Base-by-base conservation (phyloP, 1,139 yeast genomes). In the Kodamaea sp. region DNA sequence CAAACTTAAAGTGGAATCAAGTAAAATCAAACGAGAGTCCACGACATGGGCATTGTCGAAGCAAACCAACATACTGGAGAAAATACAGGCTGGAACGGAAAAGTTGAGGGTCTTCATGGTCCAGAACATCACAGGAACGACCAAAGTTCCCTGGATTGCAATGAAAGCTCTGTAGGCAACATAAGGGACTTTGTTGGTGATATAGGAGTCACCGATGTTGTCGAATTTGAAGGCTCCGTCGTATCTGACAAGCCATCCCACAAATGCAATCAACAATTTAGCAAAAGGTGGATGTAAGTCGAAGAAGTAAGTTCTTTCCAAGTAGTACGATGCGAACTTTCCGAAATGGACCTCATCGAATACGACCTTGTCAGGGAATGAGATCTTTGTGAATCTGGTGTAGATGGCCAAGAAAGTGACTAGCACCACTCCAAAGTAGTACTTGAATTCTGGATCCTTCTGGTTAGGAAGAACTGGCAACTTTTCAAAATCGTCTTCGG, bases 281-380 rank as follows among this genome's bases (percentile, higher is more conserved):
- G 97, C 98, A 63, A 94, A 84, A 13, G 98, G 99, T 24, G 99
- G 99, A 61, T 94, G 99, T 40, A 94, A 78, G 61, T 94, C 99
- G 58, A 94, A 92, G 60, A 88, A 94, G 61, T 86, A 87, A 0
- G 92, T 81, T 40, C 94, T 69, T 56, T 86, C 83, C 42, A 87
- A 63, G 58, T 87, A 87, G 56, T 86, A 88, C 12, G 95, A 82
- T 16, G 97, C 97, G 62, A 90, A 89, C 56, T 89, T 89, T 28
- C 98, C 98, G 55, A 92, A 92, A 61, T 92, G 98, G 21, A 92
- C 98, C 59, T 94, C 99, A 65, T 94, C 99, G 53, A 94, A 94
- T 16, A 94, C 98, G 37, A 94, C 98, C 57, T 85, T 85, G 41
- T 73, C 68, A 2, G 98, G 98, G 42, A 71, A 72, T 53, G 81